Evolutionary conservation across 108 stramenopile species (phyloP).

Genomic region (Fistulifera pelliculosa): DNA sequence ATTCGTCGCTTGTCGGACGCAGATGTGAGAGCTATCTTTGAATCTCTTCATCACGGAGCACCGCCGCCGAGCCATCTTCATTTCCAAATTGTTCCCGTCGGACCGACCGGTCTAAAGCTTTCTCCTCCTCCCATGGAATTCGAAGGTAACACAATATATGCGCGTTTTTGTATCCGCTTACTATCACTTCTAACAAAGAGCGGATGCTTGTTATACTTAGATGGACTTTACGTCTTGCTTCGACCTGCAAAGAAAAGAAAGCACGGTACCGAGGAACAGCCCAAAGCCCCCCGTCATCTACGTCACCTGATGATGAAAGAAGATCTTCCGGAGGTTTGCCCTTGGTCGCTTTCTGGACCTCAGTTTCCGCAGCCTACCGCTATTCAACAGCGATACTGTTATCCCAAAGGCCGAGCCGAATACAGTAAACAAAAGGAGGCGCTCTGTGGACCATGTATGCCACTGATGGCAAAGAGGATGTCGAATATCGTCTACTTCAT

Average conservation of each 20-base stretch:
- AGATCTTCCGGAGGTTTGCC: constrained; percentile 23
- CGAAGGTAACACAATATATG: constrained; percentile 30
- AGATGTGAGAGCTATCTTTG: constrained; percentile 59
- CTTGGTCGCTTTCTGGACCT: constrained; percentile 62
- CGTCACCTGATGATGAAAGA: constrained; percentile 21
- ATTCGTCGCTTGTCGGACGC: constrained; percentile 42
- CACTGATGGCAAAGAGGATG: constrained; percentile 40
- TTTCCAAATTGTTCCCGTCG: constrained; percentile 56
- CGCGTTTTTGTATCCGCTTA: neutral
- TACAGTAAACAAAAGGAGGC: constrained; percentile 59
- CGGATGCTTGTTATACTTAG: constrained; percentile 22
- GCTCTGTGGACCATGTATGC: constrained; percentile 56
- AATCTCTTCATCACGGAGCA: constrained; percentile 35
- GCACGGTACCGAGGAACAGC: constrained; percentile 2
- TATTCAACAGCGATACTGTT: constrained; percentile 76
- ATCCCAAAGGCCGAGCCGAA: constrained; percentile 52
- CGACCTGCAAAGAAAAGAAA: constrained; percentile 33
- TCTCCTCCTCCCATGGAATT: constrained; percentile 69
- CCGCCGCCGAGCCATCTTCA: constrained; percentile 39
- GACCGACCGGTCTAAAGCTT: constrained; percentile 39
- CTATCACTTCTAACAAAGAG: neutral
- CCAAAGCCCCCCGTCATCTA: constrained; percentile 35
- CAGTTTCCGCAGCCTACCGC: constrained; percentile 55
- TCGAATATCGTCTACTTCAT: constrained; percentile 57
- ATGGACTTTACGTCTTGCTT: constrained; percentile 67